Conservation (phyloP, 2,329 filamentous ascomycete species). For the Parafenestella ontariensis region DNA sequence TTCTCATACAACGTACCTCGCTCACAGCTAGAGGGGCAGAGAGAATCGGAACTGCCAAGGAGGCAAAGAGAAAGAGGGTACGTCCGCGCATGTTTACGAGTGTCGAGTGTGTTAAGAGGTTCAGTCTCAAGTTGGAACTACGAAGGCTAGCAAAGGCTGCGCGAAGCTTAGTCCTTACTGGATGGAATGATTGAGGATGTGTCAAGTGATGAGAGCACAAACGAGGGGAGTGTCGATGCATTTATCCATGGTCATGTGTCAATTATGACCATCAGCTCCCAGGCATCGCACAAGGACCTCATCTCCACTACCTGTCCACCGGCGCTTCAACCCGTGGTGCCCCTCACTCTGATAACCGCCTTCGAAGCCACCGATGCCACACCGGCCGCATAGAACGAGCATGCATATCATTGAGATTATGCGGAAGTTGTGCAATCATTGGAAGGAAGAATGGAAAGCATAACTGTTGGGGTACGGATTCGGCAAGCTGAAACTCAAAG, state of each 20-base stretch:
- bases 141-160: too few relatives aligned
- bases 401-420: background rate
- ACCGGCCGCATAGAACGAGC: slow-evolving; percentile 2
- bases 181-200: background rate
- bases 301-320: slow-evolving; percentile 13
- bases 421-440: slow-evolving; percentile 19
- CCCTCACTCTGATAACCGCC: slow-evolving; percentile 10
- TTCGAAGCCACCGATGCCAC: slow-evolving; percentile 16
- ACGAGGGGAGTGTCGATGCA: slow-evolving; percentile 1
- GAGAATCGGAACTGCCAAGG: slow-evolving; percentile 7
- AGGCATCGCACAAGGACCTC: slow-evolving; percentile 8
- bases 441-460: slow-evolving; percentile 18
- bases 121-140: too few relatives aligned
- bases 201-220: background rate
- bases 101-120: too few relatives aligned
- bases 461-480: slow-evolving; percentile 20
- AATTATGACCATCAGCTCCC: background rate
- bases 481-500: slow-evolving; percentile 30
- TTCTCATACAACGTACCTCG: too few relatives aligned
- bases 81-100: slow-evolving; percentile 19
- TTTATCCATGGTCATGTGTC: slow-evolving; percentile 11
- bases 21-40: slow-evolving; percentile 6
- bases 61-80: slow-evolving; percentile 5
- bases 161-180: too few relatives aligned
- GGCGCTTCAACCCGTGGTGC: slow-evolving; percentile 15